Base-by-base conservation (phyloP, 768 basidiomycete species). In the Kondoa subrosea region DNA sequence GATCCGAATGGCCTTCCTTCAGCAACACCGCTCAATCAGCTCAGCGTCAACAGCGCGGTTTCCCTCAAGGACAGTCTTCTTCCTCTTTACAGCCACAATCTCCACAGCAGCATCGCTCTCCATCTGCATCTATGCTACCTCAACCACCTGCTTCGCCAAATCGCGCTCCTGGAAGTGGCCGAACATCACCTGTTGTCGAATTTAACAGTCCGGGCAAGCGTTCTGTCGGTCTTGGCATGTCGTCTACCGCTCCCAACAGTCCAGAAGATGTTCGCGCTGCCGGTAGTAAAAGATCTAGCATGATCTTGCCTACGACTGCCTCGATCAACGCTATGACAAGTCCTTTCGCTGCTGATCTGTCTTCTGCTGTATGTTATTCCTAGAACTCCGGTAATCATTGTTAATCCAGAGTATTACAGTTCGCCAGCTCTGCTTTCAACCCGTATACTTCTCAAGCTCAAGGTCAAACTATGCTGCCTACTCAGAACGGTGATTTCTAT, bases 1-100 rank as follows among this genome's bases (percentile, higher is more conserved):
- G 76, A 81, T 90, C 90, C 0, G 91, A 95, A 76, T 96, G 92
- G 92, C 89, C 91, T 33, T 89, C 91, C 76, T 95, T 91, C 78
- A 80, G 83, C 59, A 83, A 82, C 30, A 81, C 81, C 60, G 75
- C 81, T 59, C 34, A 26, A 59, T 56, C n/a, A 64, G 65, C 30
- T 62, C 61, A 31, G 50, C 65, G 29, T 34, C 69, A 2, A 70
- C 71, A 2, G 58, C 65, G 56, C 30, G 58, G 27, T 50, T 61
- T 61, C 34, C 58, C 56, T 33, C 26, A 8, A 8, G 40, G 12
- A 8, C 40, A 50, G 8, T 50, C 40, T 50, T 50, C 40, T 50
- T n/a, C 3, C 33, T 32, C 64, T 40, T 57, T 64, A 21, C 68
- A 27, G 14, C 65, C 25, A 57, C 17, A 40, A 3, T 57, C 27